A percentile compares a stretch with the other conserved stretches of the same genome.
phyloP scores from a whole-genome alignment of 306 rosid species.

The Gleditsia sinensis region DNA sequence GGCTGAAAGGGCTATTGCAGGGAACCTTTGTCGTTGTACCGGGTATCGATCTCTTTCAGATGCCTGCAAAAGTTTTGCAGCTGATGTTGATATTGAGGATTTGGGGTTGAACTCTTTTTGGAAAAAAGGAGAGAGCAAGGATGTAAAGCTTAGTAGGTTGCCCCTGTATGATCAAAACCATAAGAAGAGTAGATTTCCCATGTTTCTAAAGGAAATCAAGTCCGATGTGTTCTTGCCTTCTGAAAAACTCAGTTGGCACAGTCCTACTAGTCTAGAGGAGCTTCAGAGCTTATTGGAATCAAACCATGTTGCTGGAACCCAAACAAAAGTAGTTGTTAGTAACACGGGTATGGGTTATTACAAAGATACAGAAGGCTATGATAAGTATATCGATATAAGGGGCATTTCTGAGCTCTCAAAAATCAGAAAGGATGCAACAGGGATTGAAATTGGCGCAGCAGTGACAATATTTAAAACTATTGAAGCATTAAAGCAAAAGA shows the following conservation, averaged over 20 bases:
- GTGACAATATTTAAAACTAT: constrained; percentile 68
- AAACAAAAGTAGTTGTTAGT: constrained; percentile 55
- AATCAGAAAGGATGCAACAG: constrained; percentile 52
- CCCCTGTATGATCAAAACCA: constrained; percentile 45
- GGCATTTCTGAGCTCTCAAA: constrained; percentile 60
- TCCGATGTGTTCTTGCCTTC: constrained; percentile 43
- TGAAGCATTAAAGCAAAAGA: constrained; percentile 51
- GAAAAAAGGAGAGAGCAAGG: constrained; percentile 60
- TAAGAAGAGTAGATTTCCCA: constrained; percentile 51
- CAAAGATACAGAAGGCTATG: constrained; percentile 58
- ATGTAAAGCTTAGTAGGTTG: constrained; percentile 44
- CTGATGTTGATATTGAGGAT: constrained; percentile 86
- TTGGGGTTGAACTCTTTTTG: constrained; percentile 83
- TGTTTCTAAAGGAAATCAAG: constrained; percentile 54
- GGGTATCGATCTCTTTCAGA: constrained; percentile 90
- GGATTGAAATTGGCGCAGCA: constrained; percentile 71
- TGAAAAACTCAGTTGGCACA: constrained; percentile 53
- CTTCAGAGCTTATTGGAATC: constrained; percentile 50
- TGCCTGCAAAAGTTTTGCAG: constrained; percentile 86
- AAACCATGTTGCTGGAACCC: constrained; percentile 27
- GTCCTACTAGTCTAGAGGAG: constrained; percentile 55
- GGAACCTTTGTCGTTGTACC: constrained; percentile 91
- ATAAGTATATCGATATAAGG: constrained; percentile 58
- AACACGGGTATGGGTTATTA: constrained; percentile 79
- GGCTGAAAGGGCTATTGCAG: constrained; percentile 77